Percentiles rank a stretch among this genome's conserved stretches.
These are phyloP conservation scores for Trichosanthes truncata DNA, from an alignment of 306 rosid species.

Conservation along the genomic window DNA sequence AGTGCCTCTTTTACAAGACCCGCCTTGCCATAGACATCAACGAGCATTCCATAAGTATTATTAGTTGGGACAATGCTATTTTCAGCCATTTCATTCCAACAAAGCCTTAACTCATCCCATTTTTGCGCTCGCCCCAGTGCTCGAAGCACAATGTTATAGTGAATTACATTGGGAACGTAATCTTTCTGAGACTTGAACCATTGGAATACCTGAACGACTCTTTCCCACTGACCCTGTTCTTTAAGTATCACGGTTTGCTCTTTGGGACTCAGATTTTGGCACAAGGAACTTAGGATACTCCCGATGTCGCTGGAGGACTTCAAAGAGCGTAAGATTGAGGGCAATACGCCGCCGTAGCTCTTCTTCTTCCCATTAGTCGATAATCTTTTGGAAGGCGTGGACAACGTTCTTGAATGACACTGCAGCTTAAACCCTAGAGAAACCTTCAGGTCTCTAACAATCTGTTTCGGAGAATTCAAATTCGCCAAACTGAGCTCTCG, in stretches of 20 bases:
- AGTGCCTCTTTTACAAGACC: conserved; percentile 75
- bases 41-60: conserved; percentile 70
- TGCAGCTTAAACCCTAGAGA: conserved; percentile 34
- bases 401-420: conserved; percentile 26
- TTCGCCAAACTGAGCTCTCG: neutral
- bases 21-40: conserved; percentile 76
- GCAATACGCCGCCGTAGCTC: conserved; percentile 36
- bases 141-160: conserved; percentile 77
- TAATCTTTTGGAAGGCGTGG: conserved; percentile 21
- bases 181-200: conserved; percentile 59
- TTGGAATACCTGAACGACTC: conserved; percentile 41
- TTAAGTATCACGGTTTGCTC: conserved; percentile 65
- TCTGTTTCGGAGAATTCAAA: conserved; percentile 15
- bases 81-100: conserved; percentile 78
- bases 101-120: conserved; percentile 72
- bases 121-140: conserved; percentile 60
- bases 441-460: conserved; percentile 16
- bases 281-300: conserved; percentile 32
- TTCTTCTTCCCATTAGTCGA: conserved; percentile 21
- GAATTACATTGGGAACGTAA: conserved; percentile 69
- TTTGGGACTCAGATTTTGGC: conserved; percentile 32
- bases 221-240: conserved; percentile 56
- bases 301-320: conserved; percentile 27
- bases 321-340: conserved; percentile 43
- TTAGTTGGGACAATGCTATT: conserved; percentile 47